Evolutionary conservation across 2,329 filamentous ascomycete species (phyloP).

Genomic region (Aureobasidium sp.): DNA sequence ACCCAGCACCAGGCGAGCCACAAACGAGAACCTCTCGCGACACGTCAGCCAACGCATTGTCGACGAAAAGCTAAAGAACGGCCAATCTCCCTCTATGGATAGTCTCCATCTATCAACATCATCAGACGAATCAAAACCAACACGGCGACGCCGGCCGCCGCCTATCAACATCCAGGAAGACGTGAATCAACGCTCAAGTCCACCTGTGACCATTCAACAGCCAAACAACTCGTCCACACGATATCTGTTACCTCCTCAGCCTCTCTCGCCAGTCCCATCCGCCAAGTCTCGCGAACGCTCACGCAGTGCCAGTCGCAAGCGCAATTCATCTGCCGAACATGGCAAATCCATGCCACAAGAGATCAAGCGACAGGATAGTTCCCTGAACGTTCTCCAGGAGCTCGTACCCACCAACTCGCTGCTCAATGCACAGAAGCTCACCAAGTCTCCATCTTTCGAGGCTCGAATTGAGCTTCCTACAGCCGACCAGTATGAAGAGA

Average conservation of each 20-base stretch:
- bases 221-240: conserved; percentile 1
- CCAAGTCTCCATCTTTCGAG: conserved; percentile 9
- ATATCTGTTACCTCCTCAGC: conserved; percentile 21
- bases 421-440: background rate
- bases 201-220: conserved; percentile 13
- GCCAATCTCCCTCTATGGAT: conserved; percentile 20
- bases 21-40: conserved; percentile 23
- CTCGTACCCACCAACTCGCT: conserved; percentile 27
- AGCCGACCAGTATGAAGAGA: conserved; percentile 9
- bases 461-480: conserved; percentile 13
- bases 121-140: conserved; percentile 17
- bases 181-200: conserved; percentile 18
- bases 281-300: conserved; percentile 19
- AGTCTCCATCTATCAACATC: conserved; percentile 16
- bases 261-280: conserved; percentile 24
- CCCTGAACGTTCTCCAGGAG: conserved; percentile 34
- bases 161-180: conserved; percentile 19
- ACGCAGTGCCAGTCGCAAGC: background rate
- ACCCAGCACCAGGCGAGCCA: conserved; percentile 30
- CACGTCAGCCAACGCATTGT: conserved; percentile 34
- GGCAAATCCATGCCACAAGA: conserved; percentile 22
- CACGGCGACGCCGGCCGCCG: conserved; percentile 17
- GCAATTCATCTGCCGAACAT: conserved; percentile 7
- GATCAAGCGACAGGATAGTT: conserved; percentile 27
- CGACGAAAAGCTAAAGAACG: conserved; percentile 26